Conservation (phyloP, 148 eudicot species). For the Diospyros kaki region DNA sequence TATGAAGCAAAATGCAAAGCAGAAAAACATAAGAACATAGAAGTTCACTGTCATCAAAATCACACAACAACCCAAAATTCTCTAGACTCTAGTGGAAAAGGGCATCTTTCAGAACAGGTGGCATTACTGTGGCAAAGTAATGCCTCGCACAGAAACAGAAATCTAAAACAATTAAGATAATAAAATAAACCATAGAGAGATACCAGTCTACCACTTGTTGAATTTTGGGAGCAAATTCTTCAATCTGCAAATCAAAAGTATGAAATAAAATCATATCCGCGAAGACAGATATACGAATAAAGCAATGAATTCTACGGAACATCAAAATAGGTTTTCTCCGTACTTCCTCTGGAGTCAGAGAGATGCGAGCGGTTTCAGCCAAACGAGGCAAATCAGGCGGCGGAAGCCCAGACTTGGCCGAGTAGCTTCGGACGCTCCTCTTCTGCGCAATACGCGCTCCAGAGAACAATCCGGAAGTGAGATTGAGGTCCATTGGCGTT, state of each 20-base stretch:
- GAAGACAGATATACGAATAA: not conserved
- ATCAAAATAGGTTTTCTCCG: not conserved
- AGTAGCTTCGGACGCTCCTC: constrained; percentile 13
- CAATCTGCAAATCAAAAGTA: constrained; percentile 35
- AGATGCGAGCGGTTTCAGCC: constrained; percentile 81
- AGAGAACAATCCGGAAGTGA: constrained; percentile 13
- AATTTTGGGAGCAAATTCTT: constrained; percentile 88
- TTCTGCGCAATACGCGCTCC: not conserved
- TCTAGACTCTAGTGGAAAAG: not conserved
- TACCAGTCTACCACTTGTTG: constrained; percentile 88
- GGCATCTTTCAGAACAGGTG: not conserved
- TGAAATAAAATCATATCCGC: not conserved
- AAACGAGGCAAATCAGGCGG: constrained; percentile 71
- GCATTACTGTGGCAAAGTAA: not conserved
- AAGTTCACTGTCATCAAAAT: not conserved
- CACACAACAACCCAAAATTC: not conserved
- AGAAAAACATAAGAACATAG: not conserved
- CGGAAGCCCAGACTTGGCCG: constrained; percentile 35
- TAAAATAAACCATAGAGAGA: not conserved
- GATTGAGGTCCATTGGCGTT: not conserved
- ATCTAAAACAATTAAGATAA: not conserved
- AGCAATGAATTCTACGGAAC: not conserved
- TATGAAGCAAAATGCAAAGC: not conserved
- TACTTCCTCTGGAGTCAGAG: constrained; percentile 77
- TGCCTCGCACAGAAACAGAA: not conserved